Conservation (phyloP, 2,329 filamentous ascomycete species). For the Aspergillus udagawae region DNA sequence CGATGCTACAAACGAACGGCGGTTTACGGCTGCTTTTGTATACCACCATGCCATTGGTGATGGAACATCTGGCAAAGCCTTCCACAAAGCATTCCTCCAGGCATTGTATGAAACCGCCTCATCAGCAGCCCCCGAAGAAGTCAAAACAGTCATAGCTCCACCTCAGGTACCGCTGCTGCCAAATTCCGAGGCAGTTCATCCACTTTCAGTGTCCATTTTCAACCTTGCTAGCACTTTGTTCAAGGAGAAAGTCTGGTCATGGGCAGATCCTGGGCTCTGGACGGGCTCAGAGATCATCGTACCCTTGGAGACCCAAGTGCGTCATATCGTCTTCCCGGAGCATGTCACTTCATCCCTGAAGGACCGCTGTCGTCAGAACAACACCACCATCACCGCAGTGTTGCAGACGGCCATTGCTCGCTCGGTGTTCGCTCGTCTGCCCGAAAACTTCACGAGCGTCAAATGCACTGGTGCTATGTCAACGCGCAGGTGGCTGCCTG, state of each 20-base stretch:
- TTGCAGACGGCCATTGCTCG: conserved; percentile 39
- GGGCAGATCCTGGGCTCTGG: conserved; percentile 31
- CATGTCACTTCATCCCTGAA: conserved; percentile 26
- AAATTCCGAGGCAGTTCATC: conserved; percentile 39
- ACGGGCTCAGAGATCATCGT: conserved; percentile 26
- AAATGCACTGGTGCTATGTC: conserved; percentile 35
- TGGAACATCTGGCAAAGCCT: conserved; percentile 43
- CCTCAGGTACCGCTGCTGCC: conserved; percentile 34
- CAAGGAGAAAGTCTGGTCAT: conserved; percentile 29
- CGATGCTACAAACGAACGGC: conserved; percentile 15
- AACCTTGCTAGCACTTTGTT: conserved; percentile 34
- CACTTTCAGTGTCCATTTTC: conserved; percentile 34
- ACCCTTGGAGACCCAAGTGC: conserved; percentile 24
- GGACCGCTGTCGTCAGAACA: conserved; percentile 32
- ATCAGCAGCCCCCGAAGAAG: conserved; percentile 11
- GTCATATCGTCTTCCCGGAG: conserved; percentile 30
- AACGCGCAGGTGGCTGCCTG: conserved; percentile 34
- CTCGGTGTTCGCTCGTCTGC: conserved; percentile 32
- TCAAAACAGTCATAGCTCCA: conserved; percentile 17
- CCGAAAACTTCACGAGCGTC: conserved; percentile 27
- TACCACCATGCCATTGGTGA: conserved; percentile 49
- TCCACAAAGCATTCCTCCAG: conserved; percentile 41
- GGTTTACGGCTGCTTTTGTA: conserved; percentile 44
- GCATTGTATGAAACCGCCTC: conserved; percentile 25
- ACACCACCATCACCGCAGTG: conserved; percentile 40